Base-by-base conservation (phyloP, 345 rosid genomes). In the Raphanus sativus region DNA sequence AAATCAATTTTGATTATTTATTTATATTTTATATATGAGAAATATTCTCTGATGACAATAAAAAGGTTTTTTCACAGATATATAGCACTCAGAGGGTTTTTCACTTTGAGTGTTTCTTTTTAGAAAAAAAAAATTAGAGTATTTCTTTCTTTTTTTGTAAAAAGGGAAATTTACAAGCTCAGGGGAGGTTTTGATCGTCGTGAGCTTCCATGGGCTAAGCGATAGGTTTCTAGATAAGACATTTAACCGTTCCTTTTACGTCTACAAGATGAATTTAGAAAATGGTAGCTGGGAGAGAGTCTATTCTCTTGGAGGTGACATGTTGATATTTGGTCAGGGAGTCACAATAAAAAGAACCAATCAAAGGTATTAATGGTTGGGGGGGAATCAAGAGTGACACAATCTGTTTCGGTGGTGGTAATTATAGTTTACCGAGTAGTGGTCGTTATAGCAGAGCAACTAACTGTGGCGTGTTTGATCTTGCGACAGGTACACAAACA, bases 121-220 rank as follows among this genome's bases (percentile, higher is more conserved):
- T 21, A 21, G 21, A 21, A 21, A 21, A 21, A 21, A 21, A 21
- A 21, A 21, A 21, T 21, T 21, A 21, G 21, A 28, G 30, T 28
- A 4, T 28, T 28, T 28, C 4, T 28, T 28, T 28, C 30, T 28
- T 28, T 28, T 28, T 4, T 28, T 28, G 3, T 28, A 4, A 28
- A 28, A 28, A 28, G 30, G 30, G 21, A 21, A 21, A 21, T 21
- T 21, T 21, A 3, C 34, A 2, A 60, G 33, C 5, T 33, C 52
- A 45, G 52, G 73, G 69, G 68, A 75, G 52, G 52, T 75, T 75
- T 6, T 75, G 9, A 66, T 75, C 9, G 42, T 75, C 11, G 3
- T 64, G 24, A 74, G 55, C 52, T 38, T 65, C 4, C 12, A 11
- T 16, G 71, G 7, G 3, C 7, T 5, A 12, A 11, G 2, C 16